Base-by-base conservation (phyloP, 169 alveolate genomes). In the Plasmodium gonderi region DNA sequence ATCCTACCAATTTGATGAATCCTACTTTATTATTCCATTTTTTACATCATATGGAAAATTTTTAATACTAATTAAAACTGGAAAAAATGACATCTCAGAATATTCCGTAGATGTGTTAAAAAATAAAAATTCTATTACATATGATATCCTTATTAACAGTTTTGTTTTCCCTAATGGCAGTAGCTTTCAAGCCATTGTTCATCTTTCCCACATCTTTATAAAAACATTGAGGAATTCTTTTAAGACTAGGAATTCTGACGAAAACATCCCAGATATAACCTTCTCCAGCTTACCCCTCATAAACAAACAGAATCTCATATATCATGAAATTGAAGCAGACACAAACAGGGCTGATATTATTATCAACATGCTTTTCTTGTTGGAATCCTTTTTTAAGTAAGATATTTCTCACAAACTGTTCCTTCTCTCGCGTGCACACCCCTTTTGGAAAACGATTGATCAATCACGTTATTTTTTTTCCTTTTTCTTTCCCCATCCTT, bases 41-140 rank as follows among this genome's bases (percentile, higher is more conserved):
- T 87, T 74, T 74, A 51, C 93, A 20, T 87, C 93, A 2, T 87
- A 87, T 87, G 93, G 93, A 75, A 87, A 76, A 87, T 87, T 87
- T 87, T 20, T 87, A 54, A 87, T 87, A 11, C 45, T 87, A 33
- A 87, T 87, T 36, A 87, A 87, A 87, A 87, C 67, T 12, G 36
- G 45, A 20, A 72, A 65, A 20, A 87, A 60, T 75, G 17, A 33
- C 0, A 82, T 54, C 42, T 20, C 45, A 1, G 75, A 69, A 31
- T 11, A 23, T 12, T 45, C 81, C 2, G 20, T 54, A 17, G 83
- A 69, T 44, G 12, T 40, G 14, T 72, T 82, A 9, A 72, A 82
- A 69, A 47, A 82, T 69, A 82, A 87, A 31, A 87, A 75, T 42
- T 51, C 54, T 1, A 36, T 75, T 29, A 75, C 93, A 9, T 87